Conservation (phyloP, 177 flowering plant species). For the Vitis hybrid region DNA sequence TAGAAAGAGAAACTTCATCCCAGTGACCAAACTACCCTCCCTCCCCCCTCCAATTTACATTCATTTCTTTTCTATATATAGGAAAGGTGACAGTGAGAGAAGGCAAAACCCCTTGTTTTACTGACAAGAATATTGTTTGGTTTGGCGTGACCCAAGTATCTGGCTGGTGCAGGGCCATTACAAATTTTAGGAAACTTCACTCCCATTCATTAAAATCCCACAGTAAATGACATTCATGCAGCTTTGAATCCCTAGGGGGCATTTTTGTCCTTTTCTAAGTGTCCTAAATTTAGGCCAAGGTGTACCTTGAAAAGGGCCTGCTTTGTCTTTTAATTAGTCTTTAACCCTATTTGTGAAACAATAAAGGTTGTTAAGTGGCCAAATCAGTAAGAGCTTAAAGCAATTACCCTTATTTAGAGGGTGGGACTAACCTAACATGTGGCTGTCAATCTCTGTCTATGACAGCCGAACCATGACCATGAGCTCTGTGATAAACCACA, state of each 20-base stretch:
- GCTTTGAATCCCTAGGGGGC: no score
- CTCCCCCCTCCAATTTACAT: neutral
- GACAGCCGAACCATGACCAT: no score
- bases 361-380: no score
- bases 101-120: conserved; percentile 1
- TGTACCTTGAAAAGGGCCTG: no score
- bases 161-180: neutral
- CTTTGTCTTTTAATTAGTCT: no score
- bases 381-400: no score
- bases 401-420: no score
- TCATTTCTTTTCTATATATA: neutral
- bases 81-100: conserved; percentile 13
- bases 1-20: neutral
- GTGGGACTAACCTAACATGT: no score
- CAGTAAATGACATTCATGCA: conserved; percentile 16
- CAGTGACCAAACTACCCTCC: conserved; percentile 8
- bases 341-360: no score
- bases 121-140: conserved; percentile 7
- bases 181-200: conserved; percentile 5
- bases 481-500: no score
- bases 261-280: neutral
- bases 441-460: no score
- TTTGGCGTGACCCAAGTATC: conserved; percentile 20
- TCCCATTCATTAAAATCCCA: conserved; percentile 15
- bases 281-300: neutral